Evolutionary conservation across 2,329 filamentous ascomycete genomes (phyloP), one percentile per base, ranked within the genome.

Genomic region (Paraphoma chrysanthemicola): DNA sequence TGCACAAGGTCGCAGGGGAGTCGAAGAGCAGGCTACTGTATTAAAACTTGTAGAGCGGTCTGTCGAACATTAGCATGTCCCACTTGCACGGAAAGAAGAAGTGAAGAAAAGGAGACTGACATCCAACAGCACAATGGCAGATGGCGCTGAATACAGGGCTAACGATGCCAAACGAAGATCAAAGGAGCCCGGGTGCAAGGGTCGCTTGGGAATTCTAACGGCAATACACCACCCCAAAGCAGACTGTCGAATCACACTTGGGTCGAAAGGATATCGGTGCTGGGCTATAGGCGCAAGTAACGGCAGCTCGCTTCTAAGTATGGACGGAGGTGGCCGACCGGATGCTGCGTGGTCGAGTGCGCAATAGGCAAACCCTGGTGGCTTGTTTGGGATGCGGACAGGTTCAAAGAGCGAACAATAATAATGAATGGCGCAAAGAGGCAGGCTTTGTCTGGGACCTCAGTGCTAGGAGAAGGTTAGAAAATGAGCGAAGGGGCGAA

Each of bases 341-440:
- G 53, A 60, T 60, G 62, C 53, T 55, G 57, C 52, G 53, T 57
- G 61, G 53, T 58, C 54, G 61, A 59, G 59, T 52, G 61, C 58
- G 59, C 56, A 55, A 60, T 56, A 65, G 62, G 59, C 53, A 59
- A 68, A 65, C 60, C 54, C 57, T 61, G 57, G 60, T 60, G 67
- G 72, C 61, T 65, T 69, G 67, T 67, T 66, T 67, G 67, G 64
- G 68, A 63, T 69, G 68, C 64, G 66, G 66, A 70, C 63, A 64
- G 23, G 63, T 70, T 41, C 59, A 75, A 76, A 71, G 71, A 76
- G 72, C 64, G 73, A 71, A 74, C 70, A 74, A 74, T 71, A 75
- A 74, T 62, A 77, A 75, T 70, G 71, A 75, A 75, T 52, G 57
- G 63, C 60, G 70, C 70, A 70, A 70, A 66, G 72, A 68, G 70